Percentiles rank a stretch among this genome's conserved stretches.
phyloP scores from a whole-genome alignment of 352 stramenopile species.

The Pythium grandisporangium region DNA sequence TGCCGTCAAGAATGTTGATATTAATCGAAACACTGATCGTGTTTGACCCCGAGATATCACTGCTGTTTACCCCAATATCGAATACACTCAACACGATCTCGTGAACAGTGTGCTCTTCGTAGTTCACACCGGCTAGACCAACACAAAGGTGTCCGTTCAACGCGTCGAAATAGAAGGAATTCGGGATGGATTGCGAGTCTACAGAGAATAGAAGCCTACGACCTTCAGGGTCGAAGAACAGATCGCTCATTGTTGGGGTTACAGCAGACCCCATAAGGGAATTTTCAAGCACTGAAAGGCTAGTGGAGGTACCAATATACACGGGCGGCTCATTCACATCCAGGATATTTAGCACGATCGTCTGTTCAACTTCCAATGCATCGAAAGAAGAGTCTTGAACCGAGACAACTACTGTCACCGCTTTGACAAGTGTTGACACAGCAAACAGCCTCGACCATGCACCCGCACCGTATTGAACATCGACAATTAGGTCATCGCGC shows the following conservation, averaged over 20 bases:
- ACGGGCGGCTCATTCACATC: conserved; percentile 15
- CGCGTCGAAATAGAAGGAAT: conserved; percentile 39
- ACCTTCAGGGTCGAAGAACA: conserved; percentile 16
- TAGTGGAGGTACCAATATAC: conserved; percentile 1
- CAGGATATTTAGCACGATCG: conserved; percentile 4
- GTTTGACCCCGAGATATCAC: conserved; percentile 4
- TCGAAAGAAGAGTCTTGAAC: conserved; percentile 28
- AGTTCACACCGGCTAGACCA: conserved; percentile 19
- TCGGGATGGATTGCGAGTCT: conserved; percentile 19
- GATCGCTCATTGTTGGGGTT: background rate
- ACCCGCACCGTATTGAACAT: conserved; percentile 17
- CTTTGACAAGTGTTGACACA: conserved; percentile 22
- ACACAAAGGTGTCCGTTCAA: conserved; percentile 20
- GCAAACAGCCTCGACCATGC: conserved; percentile 25
- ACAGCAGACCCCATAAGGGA: conserved; percentile 2
- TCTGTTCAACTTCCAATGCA: conserved; percentile 8
- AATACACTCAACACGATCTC: conserved; percentile 8
- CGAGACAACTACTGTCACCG: conserved; percentile 18
- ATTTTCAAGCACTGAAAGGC: conserved; percentile 10
- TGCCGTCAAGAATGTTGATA: conserved; percentile 11
- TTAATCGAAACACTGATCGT: conserved; percentile 2
- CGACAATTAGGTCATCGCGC: conserved; percentile 8
- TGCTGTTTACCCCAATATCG: too few relatives aligned
- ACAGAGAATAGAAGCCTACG: conserved; percentile 11
- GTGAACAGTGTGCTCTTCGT: conserved; percentile 13